Conservation (phyloP, 2,329 filamentous ascomycete genomes). For the Metarhizium humberi region DNA sequence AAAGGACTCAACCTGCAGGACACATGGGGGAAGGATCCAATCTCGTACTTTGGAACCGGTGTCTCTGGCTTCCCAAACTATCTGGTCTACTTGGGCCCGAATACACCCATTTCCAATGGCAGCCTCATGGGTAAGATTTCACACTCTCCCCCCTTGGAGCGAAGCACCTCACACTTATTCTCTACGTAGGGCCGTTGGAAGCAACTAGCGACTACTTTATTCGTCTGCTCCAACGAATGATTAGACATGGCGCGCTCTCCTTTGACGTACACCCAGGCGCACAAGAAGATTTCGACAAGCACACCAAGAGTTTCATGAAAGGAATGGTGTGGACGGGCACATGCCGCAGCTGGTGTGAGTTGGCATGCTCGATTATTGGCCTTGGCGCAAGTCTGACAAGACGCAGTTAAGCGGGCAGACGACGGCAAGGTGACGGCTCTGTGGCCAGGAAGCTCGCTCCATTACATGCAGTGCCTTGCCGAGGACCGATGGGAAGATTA, state of each 20-base stretch:
- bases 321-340: conserved; percentile 32
- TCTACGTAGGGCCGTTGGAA: conserved; percentile 13
- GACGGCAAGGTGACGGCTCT: conserved; percentile 31
- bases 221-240: conserved; percentile 14
- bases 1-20: conserved; percentile 11
- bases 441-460: conserved; percentile 34
- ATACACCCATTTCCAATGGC: conserved; percentile 18
- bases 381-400: not conserved
- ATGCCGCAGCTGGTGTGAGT: conserved; percentile 35
- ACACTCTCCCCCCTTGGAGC: too few relatives aligned
- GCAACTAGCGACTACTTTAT: conserved; percentile 18
- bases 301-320: conserved; percentile 31
- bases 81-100: conserved; percentile 21
- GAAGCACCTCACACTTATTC: not conserved
- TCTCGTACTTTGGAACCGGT: conserved; percentile 22
- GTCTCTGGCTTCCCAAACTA: conserved; percentile 18
- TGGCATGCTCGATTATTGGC: not conserved
- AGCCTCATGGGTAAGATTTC: conserved; percentile 12
- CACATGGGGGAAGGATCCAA: conserved; percentile 12
- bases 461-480: conserved; percentile 33
- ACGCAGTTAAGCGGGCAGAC: conserved; percentile 14
- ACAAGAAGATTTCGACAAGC: conserved; percentile 35
- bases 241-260: conserved; percentile 11
- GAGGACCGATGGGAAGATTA: conserved; percentile 17
- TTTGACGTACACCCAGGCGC: conserved; percentile 18